Base-by-base conservation (phyloP, 805 yeast genomes). In the Yamadazyma nakazawae region DNA sequence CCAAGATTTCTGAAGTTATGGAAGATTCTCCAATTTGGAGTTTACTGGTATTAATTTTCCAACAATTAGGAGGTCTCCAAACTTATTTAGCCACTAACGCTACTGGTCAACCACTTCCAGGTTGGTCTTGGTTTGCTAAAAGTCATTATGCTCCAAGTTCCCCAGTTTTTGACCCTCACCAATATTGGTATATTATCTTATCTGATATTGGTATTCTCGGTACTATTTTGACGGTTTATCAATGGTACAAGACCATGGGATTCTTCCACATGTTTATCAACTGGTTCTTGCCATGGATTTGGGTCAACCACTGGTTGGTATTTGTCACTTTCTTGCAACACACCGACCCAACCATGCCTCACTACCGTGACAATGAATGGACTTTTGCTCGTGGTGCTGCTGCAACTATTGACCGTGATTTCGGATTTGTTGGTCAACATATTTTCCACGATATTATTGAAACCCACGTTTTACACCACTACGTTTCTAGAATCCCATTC, bases 321-420 rank as follows among this genome's bases (percentile, higher is more conserved):
- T 76, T 80, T 56, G 78, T 80, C 52, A 80, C 85, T 16, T 80
- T 70, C 64, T 70, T 80, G 54, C 85, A 80, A 65, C 85, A 80
- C 63, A 75, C 84, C 16, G 84, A 79, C 60, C 76, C 81, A 41
- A 61, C 74, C 2, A 68, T 79, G 74, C 83, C 85, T 34, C 85
- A 80, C 59, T 80, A 80, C 62, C 76, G 72, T 40, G 75, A 72
- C 43, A 57, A 61, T 14, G 76, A 78, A 63, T 80, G 85, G 85
- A 80, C 75, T 48, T 80, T 80, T 54, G 84, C 84, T 47, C 70
- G 81, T 58, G 85, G 85, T 61, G 84, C 85, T 8, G 84, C 84
- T 51, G 79, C 84, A 38, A 80, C 85, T 32, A 78, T 80, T 51
- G 85, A 80, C 61, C 71, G 85, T 63, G 72, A 80, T 52, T 80